A percentile compares a stretch with the other conserved stretches of the same genome.
phyloP scores from a whole-genome alignment of 306 rosid genomes.

The Vigna hirtella region DNA sequence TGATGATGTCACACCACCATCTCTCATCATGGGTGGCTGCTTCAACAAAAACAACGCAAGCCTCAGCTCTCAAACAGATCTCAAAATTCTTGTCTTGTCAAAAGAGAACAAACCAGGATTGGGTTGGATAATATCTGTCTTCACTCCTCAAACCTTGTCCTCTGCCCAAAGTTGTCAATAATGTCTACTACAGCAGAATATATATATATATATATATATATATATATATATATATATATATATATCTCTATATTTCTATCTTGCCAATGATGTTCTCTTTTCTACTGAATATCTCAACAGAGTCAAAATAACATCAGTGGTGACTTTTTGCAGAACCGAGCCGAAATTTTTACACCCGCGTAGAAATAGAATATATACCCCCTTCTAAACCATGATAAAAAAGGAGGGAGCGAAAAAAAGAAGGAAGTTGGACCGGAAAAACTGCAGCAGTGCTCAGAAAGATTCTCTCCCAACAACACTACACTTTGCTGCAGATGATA shows the following conservation, averaged over 20 bases:
- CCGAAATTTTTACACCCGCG: background rate
- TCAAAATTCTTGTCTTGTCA: slow-evolving; percentile 22
- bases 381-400: slow-evolving; percentile 24
- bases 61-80: slow-evolving; percentile 48
- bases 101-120: slow-evolving; percentile 10
- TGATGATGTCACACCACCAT: slow-evolving; percentile 66
- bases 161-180: slow-evolving; percentile 44
- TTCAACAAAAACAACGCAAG: slow-evolving; percentile 21
- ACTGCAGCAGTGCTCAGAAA: background rate
- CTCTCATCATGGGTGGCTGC: slow-evolving; percentile 60
- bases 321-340: slow-evolving; percentile 30
- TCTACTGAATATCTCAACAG: background rate
- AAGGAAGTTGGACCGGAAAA: slow-evolving; percentile 38
- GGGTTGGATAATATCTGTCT: slow-evolving; percentile 27
- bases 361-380: slow-evolving; percentile 35
- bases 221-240: too few species aligned
- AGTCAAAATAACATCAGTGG: slow-evolving; percentile 37
- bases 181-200: slow-evolving; percentile 33
- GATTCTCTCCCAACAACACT: slow-evolving; percentile 36
- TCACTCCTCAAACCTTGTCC: slow-evolving; percentile 39
- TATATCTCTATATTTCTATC: background rate
- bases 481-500: slow-evolving; percentile 23
- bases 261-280: slow-evolving; percentile 39
- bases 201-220: background rate
- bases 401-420: slow-evolving; percentile 16